Evolutionary conservation across 495 filamentous ascomycete species (phyloP).

Genomic region (Tuber borchii): DNA sequence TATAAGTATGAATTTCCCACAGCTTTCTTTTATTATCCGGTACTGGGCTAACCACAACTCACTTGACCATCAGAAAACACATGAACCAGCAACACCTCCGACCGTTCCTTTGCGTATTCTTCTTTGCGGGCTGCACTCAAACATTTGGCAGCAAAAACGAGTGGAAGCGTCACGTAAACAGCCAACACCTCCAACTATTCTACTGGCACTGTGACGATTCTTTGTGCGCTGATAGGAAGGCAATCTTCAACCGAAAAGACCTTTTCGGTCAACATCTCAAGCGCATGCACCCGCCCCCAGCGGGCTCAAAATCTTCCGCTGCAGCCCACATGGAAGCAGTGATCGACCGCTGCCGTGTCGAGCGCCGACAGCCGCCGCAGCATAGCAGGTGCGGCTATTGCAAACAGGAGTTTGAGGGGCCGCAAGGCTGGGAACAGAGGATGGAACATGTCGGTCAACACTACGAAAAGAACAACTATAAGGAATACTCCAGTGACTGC

Average conservation of each 20-base stretch:
- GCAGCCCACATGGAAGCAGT: slow-evolving; percentile 45
- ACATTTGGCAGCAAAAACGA: slow-evolving; percentile 92
- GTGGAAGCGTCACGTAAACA: slow-evolving; percentile 85
- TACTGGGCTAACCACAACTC: slow-evolving; percentile 41
- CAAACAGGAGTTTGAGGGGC: slow-evolving; percentile 53
- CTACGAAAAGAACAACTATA: slow-evolving; percentile 53
- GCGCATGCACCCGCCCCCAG: slow-evolving; percentile 72
- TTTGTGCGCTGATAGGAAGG: slow-evolving; percentile 51
- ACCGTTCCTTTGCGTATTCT: slow-evolving; percentile 74
- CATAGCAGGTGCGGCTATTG: slow-evolving; percentile 67
- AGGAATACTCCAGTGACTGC: slow-evolving; percentile 43
- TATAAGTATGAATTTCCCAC: slow-evolving; percentile 22
- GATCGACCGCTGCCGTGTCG: slow-evolving; percentile 51
- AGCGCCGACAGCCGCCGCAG: slow-evolving; percentile 56
- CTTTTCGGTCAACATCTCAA: slow-evolving; percentile 87
- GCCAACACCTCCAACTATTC: slow-evolving; percentile 70
- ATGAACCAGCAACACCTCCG: slow-evolving; percentile 53
- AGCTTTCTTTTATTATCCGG: background rate
- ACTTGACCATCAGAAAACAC: slow-evolving; percentile 46
- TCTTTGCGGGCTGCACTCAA: slow-evolving; percentile 72
- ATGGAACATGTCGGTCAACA: slow-evolving; percentile 91
- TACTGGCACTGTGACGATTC: slow-evolving; percentile 76
- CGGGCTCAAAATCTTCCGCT: slow-evolving; percentile 47
- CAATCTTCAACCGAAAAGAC: slow-evolving; percentile 88
- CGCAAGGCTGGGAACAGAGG: slow-evolving; percentile 66